These are phyloP conservation scores for Plasmodium ovale DNA, from an alignment of 169 alveolate genomes.

Conservation along the genomic window DNA sequence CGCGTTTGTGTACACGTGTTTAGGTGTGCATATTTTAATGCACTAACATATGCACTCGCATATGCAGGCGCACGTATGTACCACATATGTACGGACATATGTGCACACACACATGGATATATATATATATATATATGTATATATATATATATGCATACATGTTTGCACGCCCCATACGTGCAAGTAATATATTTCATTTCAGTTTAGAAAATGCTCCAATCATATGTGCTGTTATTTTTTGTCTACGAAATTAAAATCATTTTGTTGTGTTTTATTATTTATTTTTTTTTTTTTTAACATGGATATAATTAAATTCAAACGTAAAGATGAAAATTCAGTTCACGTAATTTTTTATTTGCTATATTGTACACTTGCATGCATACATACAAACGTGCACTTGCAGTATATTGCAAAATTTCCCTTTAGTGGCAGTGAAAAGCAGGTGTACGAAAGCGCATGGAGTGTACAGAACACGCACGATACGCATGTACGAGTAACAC, in stretches of 20 bases:
- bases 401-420: background rate
- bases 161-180: background rate
- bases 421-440: too few species aligned
- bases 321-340: background rate
- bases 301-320: constrained; percentile 9
- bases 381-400: constrained; percentile 9
- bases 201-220: constrained; percentile 11
- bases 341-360: background rate
- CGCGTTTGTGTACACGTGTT: background rate
- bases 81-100: background rate
- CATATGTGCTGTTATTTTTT: constrained; percentile 1
- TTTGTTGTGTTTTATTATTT: constrained; percentile 16
- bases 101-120: too few species aligned
- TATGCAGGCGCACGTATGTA: background rate
- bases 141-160: background rate
- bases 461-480: background rate
- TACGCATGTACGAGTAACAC: too few species aligned
- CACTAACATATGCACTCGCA: background rate
- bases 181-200: background rate
- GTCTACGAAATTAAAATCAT: constrained; percentile 23
- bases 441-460: background rate
- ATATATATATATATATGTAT: constrained; percentile 6
- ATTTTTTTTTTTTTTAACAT: background rate
- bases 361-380: background rate
- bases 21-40: background rate